Evolutionary conservation across 2,329 filamentous ascomycete genomes (phyloP).

Genomic region (Lasiodiplodia citricola): DNA sequence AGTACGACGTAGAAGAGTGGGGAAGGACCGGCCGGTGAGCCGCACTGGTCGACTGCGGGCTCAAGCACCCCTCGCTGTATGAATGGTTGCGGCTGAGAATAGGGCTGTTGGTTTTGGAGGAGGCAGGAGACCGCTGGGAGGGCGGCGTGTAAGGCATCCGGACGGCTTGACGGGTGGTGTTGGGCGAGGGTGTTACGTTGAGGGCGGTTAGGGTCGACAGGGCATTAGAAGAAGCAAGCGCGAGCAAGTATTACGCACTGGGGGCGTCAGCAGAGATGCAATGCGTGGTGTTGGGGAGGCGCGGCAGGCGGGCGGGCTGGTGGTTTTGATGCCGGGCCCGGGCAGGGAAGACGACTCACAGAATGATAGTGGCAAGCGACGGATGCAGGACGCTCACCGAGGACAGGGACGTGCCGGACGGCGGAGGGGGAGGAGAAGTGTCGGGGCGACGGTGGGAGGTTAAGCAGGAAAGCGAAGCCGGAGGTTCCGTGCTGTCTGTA

Average conservation of each 20-base stretch:
- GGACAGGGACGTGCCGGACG: conserved; percentile 6
- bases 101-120: conserved; percentile 60
- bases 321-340: neutral
- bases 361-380: conserved; percentile 24
- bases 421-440: neutral
- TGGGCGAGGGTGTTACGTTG: conserved; percentile 40
- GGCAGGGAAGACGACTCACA: conserved; percentile 19
- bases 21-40: conserved; percentile 55
- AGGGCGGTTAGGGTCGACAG: conserved; percentile 42
- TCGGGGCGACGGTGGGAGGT: neutral
- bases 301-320: neutral
- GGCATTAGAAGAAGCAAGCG: conserved; percentile 50
- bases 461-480: conserved; percentile 22
- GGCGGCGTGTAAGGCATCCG: conserved; percentile 90
- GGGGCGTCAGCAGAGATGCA: conserved; percentile 8
- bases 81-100: conserved; percentile 57
- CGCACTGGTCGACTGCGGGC: conserved; percentile 40
- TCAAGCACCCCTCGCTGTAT: conserved; percentile 45
- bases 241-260: conserved; percentile 34
- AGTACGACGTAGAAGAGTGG: conserved; percentile 64
- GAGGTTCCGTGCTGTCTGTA: conserved; percentile 18
- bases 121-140: conserved; percentile 65
- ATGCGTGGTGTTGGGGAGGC: neutral
- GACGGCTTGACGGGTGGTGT: conserved; percentile 41
- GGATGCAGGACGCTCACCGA: conserved; percentile 2